A percentile compares a stretch with the other conserved stretches of the same genome.
Evolutionary conservation across 2,329 filamentous ascomycete genomes (phyloP).

Genomic region (Fusarium sp.): DNA sequence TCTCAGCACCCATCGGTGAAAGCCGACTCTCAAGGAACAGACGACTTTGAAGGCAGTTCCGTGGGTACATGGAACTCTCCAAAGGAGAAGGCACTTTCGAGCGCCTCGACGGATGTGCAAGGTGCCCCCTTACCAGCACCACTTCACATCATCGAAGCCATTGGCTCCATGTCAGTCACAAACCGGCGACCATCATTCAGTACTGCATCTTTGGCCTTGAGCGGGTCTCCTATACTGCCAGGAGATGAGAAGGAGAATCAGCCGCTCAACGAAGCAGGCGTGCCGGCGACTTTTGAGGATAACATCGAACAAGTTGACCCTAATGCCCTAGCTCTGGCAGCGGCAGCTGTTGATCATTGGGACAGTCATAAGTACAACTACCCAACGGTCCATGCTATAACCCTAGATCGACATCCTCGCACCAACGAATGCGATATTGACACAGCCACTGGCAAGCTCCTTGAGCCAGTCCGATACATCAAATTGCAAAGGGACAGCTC

Average conservation of each 20-base stretch:
- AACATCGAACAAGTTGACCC: neutral
- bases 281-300: neutral
- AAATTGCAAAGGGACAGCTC: constrained; percentile 38
- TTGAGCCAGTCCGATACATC: constrained; percentile 50
- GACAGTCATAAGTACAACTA: neutral
- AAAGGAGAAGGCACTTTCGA: neutral
- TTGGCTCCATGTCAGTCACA: neutral
- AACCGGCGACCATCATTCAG: neutral
- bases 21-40: neutral
- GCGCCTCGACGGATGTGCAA: neutral
- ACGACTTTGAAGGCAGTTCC: neutral
- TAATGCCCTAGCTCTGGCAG: neutral
- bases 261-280: neutral
- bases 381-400: constrained; percentile 1
- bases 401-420: neutral
- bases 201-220: constrained; percentile 22
- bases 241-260: neutral
- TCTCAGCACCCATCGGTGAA: neutral
- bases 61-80: constrained; percentile 22
- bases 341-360: constrained; percentile 10
- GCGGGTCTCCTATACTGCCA: constrained; percentile 2
- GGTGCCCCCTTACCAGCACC: constrained; percentile 33
- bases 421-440: constrained; percentile 51
- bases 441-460: constrained; percentile 50
- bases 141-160: constrained; percentile 37